Evolutionary conservation across 2,329 filamentous ascomycete species (phyloP).

Genomic region (Colletotrichum tabaci): DNA sequence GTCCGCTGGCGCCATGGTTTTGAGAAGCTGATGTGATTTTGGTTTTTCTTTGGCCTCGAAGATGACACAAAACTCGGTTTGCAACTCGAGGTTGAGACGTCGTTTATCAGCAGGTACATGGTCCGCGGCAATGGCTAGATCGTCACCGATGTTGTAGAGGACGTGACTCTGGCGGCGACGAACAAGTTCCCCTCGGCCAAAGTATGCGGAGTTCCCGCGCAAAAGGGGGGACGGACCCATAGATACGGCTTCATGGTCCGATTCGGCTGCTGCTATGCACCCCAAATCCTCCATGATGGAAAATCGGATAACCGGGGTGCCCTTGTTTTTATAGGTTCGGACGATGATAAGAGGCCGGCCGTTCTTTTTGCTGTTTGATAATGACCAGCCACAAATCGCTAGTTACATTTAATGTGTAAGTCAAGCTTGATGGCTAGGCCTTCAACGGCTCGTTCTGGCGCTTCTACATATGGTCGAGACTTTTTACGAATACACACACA

Average conservation of each 20-base stretch:
- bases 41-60: neutral
- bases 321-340: conserved; percentile 1
- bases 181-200: conserved; percentile 26
- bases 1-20: conserved; percentile 9
- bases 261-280: conserved; percentile 6
- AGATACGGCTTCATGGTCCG: neutral
- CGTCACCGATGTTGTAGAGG: neutral
- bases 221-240: conserved; percentile 14
- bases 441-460: no score
- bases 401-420: neutral
- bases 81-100: neutral
- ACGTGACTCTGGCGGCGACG: neutral
- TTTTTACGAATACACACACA: no score
- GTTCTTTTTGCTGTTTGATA: neutral
- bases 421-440: neutral
- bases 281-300: neutral
- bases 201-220: conserved; percentile 13
- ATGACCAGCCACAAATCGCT: neutral
- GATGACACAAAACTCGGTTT: neutral
- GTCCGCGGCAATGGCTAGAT: neutral
- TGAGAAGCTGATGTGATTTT: neutral
- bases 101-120: neutral
- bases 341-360: conserved; percentile 8
- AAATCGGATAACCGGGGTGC: conserved; percentile 7
- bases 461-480: no score